Evolutionary conservation across 768 basidiomycete species (phyloP).

Genomic region (Serendipita sp.): DNA sequence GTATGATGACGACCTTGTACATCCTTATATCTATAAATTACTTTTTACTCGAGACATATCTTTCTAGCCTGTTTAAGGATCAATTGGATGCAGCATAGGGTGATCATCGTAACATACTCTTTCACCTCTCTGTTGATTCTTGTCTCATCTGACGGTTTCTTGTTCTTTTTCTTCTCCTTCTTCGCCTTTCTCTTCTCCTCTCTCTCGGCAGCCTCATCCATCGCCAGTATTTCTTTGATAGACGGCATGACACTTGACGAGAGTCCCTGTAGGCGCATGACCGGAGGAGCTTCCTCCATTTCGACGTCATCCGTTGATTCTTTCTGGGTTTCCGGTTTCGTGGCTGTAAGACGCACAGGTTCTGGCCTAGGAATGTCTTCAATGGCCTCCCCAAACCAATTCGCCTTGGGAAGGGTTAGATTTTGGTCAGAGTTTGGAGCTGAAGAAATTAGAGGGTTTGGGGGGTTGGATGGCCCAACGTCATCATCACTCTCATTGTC

Average conservation of each 20-base stretch:
- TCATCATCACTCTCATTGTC: slow-evolving; percentile 27
- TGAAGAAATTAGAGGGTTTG: neutral
- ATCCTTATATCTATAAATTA: neutral
- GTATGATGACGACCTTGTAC: too few relatives aligned
- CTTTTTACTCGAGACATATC: neutral
- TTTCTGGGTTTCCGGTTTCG: neutral
- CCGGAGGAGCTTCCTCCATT: slow-evolving; percentile 27
- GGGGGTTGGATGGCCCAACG: neutral
- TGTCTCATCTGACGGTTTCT: slow-evolving; percentile 10
- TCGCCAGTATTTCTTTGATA: slow-evolving; percentile 63
- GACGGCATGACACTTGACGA: slow-evolving; percentile 68
- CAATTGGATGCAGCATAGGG: too few relatives aligned
- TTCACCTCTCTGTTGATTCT: slow-evolving; percentile 4
- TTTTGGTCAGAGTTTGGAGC: too few relatives aligned
- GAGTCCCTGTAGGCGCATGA: slow-evolving; percentile 52
- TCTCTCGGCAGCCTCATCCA: slow-evolving; percentile 50
- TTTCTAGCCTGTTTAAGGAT: neutral
- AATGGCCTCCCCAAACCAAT: slow-evolving; percentile 8
- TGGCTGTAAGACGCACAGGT: too few relatives aligned
- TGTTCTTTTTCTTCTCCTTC: slow-evolving; percentile 54
- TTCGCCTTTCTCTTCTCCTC: slow-evolving; percentile 51
- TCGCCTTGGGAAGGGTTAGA: neutral
- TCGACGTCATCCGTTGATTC: slow-evolving; percentile 20
- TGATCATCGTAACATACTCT: neutral
- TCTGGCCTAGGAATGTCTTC: neutral